Evolutionary conservation across 352 stramenopile species (phyloP), one percentile per base, ranked within the genome.

Genomic region (Phytophthora kernoviae): DNA sequence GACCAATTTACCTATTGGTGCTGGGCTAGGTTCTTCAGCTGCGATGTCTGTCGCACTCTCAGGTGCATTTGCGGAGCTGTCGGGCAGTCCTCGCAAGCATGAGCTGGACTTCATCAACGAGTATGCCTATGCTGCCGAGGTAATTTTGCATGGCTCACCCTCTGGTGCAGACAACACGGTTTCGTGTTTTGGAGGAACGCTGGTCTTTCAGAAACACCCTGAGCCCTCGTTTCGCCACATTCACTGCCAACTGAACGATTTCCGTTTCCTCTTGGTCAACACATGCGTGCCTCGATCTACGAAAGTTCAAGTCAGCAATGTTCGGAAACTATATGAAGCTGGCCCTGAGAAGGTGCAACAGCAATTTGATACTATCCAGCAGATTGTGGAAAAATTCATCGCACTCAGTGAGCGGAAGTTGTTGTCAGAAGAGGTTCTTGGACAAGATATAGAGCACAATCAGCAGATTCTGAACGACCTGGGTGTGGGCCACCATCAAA

Each of bases 161-260:
- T 98, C 90, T 11, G 93, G 93, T 39, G 81, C 97, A 21, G 93
- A 98, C 75, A 98, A 98, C 59, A 98, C 89, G 1, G 84, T 98
- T 11, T 90, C 84, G 22, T 84, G 83, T 30, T 97, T 89, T 65
- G 90, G 89, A 24, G 92, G 93, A 1, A 73, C 90, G n/a, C 68
- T 98, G 20, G 39, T 85, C 41, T 97, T 96, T 62, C 65, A 74
- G 12, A 93, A 91, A 47, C 52, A 70, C 11, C 71, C 75, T 0
- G 58, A 65, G 32, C 73, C 83, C 0, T 73, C 66, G 10, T 87
- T 90, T 49, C 52, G 67, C 37, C 57, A 59, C 21, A 76, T 92
- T 26, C 20, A 60, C 8, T 81, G 70, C 39, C 62, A 91, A 39
- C 56, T 93, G 21, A 75, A 89, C 45, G 52, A 67, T 9, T 93